A percentile compares a stretch with the other conserved stretches of the same genome.
Evolutionary conservation across 768 basidiomycete genomes (phyloP).

Genomic region (Dacryopinax primogenitus): DNA sequence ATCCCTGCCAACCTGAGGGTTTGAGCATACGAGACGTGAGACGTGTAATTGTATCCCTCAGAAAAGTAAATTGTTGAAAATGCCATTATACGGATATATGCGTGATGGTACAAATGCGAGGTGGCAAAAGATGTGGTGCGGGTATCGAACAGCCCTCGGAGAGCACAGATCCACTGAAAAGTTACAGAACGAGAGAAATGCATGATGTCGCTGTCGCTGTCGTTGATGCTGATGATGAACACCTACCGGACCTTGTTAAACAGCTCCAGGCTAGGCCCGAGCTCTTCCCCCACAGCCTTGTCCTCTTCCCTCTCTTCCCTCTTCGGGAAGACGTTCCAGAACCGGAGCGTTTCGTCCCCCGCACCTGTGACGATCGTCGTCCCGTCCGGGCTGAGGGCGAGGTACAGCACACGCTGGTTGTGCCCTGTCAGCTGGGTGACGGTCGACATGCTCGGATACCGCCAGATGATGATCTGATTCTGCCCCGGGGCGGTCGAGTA

Average conservation of each 20-base stretch:
- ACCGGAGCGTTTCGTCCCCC: constrained; percentile 90
- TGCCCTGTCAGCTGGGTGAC: constrained; percentile 92
- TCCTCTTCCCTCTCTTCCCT: constrained; percentile 18
- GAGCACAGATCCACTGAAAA: not conserved
- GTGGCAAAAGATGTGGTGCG: not conserved
- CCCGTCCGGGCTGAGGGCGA: constrained; percentile 96
- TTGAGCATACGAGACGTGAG: no score
- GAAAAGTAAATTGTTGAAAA: not conserved
- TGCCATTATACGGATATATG: not conserved
- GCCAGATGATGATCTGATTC: constrained; percentile 86
- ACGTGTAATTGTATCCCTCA: no score
- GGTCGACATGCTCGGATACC: constrained; percentile 85
- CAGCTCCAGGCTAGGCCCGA: constrained; percentile 9
- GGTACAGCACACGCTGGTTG: constrained; percentile 85
- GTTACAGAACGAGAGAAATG: not conserved
- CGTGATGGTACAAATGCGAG: not conserved
- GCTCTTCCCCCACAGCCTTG: constrained; percentile 16
- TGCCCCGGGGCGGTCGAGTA: constrained; percentile 88
- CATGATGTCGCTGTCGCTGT: no score
- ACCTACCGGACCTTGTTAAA: not conserved
- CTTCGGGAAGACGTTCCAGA: constrained; percentile 89
- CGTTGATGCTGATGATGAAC: not conserved
- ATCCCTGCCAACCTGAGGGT: not conserved
- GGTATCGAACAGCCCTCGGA: not conserved
- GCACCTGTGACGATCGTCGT: constrained; percentile 98